Evolutionary conservation across 192 early-diverging fungal genomes (phyloP).

Genomic region (Coemansia sp.): DNA sequence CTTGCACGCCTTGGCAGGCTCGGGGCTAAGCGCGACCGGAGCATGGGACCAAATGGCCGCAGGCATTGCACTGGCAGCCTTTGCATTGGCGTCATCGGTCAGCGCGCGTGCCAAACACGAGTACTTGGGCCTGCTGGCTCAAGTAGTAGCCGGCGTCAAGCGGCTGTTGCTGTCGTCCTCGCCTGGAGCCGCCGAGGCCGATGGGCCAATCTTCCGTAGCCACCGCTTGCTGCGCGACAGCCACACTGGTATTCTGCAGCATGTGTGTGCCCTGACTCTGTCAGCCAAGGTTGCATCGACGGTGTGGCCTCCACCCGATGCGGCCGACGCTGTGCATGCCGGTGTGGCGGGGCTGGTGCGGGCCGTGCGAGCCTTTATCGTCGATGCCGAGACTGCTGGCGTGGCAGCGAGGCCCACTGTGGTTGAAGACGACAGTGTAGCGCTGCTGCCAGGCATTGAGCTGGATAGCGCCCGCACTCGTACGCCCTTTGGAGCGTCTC

Average conservation of each 20-base stretch:
- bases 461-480: constrained; percentile 25
- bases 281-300: constrained; percentile 78
- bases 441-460: constrained; percentile 43
- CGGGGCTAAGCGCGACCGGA: constrained; percentile 18
- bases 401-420: constrained; percentile 28
- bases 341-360: constrained; percentile 75
- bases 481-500: constrained; percentile 10
- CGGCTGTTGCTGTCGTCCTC: constrained; percentile 79
- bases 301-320: constrained; percentile 90
- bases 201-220: constrained; percentile 63
- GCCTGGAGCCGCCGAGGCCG: constrained; percentile 59
- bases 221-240: constrained; percentile 64
- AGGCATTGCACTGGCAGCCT: constrained; percentile 53
- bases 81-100: constrained; percentile 56
- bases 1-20: neutral
- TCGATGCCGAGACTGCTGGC: constrained; percentile 60
- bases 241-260: constrained; percentile 76
- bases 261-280: constrained; percentile 80
- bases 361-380: constrained; percentile 73
- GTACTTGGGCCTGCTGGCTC: constrained; percentile 58
- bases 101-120: constrained; percentile 55
- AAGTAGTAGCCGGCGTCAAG: constrained; percentile 75
- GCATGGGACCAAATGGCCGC: constrained; percentile 57
- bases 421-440: constrained; percentile 32
- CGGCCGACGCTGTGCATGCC: constrained; percentile 68